Evolutionary conservation across 1,284 basidiomycete genomes (phyloP), one percentile per base, ranked within the genome.

Genomic region (Trichosporon asahii): DNA sequence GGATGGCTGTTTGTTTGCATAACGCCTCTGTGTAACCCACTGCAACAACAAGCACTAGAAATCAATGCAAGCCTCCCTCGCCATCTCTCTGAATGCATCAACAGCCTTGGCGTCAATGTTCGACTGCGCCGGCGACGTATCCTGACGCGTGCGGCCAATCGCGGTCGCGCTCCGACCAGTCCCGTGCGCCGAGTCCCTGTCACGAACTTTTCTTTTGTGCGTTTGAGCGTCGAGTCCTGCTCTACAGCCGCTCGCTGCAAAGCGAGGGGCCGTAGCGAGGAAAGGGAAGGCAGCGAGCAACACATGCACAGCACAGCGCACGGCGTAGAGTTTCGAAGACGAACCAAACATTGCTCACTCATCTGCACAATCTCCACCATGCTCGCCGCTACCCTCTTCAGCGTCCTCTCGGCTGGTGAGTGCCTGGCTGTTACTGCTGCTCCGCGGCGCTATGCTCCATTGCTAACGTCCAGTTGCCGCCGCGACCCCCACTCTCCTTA

Each of bases 381-480:
- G 57, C 57, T 61, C 29, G 57, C 57, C 11, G 57, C 57, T 61
- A n/a, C 57, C 57, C 57, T 61, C 29, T 33, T 61, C 57, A 61
- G 57, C 29, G 57, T 61, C 57, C 57, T 61, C 18, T 61, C 57
- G 27, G 57, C 57, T n/a, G 57, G 57, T 61, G 29, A 33, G 57
- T 31, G 18, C 15, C 53, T 23, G 23, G 53, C 53, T 23, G 53
- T 18, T 6, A n/a, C 53, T 31, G 31, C 23, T 55, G 3, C 15
- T 8, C 7, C 6, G 53, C 25, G 23, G 9, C 55, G 7, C 25
- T 31, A 1, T 4, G 15, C 27, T 21, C 15, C 25, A 6, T 9
- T 15, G 25, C 55, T 60, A 14, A 53, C 49, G 2, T 27, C 27
- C 57, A 61, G 57, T 31, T 31, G 57, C 57, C 27, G 57, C 57